Conservation (phyloP, 129 eudicot genomes). For the Lactuca saligna region DNA sequence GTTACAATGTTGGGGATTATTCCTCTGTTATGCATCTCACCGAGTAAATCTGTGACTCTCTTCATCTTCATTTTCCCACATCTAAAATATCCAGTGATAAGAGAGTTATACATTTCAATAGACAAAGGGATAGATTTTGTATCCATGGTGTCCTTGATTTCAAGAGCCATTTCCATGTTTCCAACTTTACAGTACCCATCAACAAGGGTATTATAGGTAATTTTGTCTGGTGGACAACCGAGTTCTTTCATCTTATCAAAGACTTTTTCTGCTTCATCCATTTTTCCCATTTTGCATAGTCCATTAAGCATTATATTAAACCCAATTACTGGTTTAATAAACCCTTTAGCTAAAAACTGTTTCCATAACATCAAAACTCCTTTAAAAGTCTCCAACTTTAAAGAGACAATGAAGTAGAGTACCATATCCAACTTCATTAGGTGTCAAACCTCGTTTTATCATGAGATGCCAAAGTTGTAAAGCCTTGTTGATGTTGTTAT, state of each 20-base stretch:
- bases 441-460: constrained; percentile 65
- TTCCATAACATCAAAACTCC: constrained; percentile 71
- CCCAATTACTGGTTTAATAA: constrained; percentile 36
- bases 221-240: constrained; percentile 68
- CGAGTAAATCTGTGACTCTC: constrained; percentile 38
- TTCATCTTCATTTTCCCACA: constrained; percentile 31
- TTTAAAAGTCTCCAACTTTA: constrained; percentile 48
- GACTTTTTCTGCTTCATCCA: constrained; percentile 65
- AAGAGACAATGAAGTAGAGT: constrained; percentile 72
- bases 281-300: constrained; percentile 74
- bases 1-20: constrained; percentile 58
- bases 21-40: constrained; percentile 49
- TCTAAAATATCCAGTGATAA: constrained; percentile 62
- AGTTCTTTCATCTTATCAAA: constrained; percentile 55
- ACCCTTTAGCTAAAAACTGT: constrained; percentile 57
- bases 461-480: constrained; percentile 62
- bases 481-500: constrained; percentile 60
- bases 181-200: constrained; percentile 79
- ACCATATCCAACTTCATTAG: constrained; percentile 66
- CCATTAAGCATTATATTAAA: constrained; percentile 80
- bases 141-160: constrained; percentile 60
- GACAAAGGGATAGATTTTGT: constrained; percentile 41
- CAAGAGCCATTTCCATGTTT: constrained; percentile 56
- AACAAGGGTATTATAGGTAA: constrained; percentile 69
- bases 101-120: constrained; percentile 65